phyloP scores from a whole-genome alignment of 495 filamentous ascomycete species.

The Beverwykella pulmonaria region DNA sequence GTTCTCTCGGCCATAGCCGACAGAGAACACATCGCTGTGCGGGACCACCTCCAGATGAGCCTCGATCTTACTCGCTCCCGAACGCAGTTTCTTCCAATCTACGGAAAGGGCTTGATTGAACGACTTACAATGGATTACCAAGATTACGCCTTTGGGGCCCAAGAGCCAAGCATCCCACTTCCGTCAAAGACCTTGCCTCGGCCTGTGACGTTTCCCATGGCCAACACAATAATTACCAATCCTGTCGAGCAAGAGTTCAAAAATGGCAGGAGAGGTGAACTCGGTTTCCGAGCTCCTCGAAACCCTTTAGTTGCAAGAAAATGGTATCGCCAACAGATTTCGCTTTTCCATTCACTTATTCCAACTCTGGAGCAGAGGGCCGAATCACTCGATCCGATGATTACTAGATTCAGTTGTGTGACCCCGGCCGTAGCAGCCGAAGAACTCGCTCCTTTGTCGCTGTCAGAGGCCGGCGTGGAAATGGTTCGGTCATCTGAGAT shows the following conservation, averaged over 20 bases:
- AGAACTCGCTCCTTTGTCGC: constrained; percentile 60
- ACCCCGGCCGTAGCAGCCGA: constrained; percentile 84
- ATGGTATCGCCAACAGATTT: constrained; percentile 74
- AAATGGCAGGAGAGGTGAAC: constrained; percentile 42
- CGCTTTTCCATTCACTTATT: constrained; percentile 70
- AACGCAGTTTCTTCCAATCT: constrained; percentile 78
- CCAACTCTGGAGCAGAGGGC: constrained; percentile 73
- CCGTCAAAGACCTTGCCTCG: background rate
- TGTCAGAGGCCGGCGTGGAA: constrained; percentile 40
- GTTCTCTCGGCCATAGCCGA: constrained; percentile 74
- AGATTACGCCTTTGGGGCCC: constrained; percentile 50
- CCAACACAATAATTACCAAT: background rate
- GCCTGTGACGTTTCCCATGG: background rate
- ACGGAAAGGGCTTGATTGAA: constrained; percentile 73
- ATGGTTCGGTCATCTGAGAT: constrained; percentile 42
- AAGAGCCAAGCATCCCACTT: background rate
- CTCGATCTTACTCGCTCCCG: constrained; percentile 81
- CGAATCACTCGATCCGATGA: constrained; percentile 67
- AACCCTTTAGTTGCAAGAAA: constrained; percentile 59
- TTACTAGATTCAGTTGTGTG: constrained; percentile 86
- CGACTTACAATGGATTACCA: constrained; percentile 65
- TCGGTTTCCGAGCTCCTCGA: constrained; percentile 58
- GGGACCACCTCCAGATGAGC: constrained; percentile 77
- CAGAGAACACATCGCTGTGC: constrained; percentile 66
- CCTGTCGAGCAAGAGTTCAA: background rate